These are phyloP conservation scores for Filosporella fistucella DNA, from an alignment of 495 filamentous ascomycete genomes.

Conservation along the genomic window DNA sequence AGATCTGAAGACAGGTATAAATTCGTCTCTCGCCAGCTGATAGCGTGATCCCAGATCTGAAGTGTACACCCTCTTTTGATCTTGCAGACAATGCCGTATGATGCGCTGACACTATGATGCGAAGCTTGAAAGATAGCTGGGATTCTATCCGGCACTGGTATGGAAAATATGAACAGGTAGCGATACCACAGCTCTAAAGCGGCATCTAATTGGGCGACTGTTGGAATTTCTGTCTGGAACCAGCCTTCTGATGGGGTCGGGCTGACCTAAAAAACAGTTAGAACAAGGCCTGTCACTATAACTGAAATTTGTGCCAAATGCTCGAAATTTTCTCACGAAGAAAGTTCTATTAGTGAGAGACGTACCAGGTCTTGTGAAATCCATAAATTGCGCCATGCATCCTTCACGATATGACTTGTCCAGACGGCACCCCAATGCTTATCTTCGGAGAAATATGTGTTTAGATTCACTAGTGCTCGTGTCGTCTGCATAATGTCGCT, in stretches of 20 bases:
- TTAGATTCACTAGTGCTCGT: slow-evolving; percentile 54
- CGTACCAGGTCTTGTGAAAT: slow-evolving; percentile 49
- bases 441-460: slow-evolving; percentile 56
- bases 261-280: no score
- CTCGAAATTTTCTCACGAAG: no score
- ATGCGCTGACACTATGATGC: slow-evolving; percentile 59
- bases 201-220: slow-evolving; percentile 48
- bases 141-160: slow-evolving; percentile 58
- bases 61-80: slow-evolving; percentile 55
- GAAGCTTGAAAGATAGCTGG: slow-evolving; percentile 64
- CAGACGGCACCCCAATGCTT: slow-evolving; percentile 62
- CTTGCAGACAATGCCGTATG: slow-evolving; percentile 65
- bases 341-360: no score
- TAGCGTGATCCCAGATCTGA: slow-evolving; percentile 67
- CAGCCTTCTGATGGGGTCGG: slow-evolving; percentile 46
- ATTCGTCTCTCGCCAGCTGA: slow-evolving; percentile 61
- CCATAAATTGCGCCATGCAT: slow-evolving; percentile 59
- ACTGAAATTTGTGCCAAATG: no score
- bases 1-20: slow-evolving; percentile 56
- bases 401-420: slow-evolving; percentile 56
- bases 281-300: no score
- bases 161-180: slow-evolving; percentile 66
- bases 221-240: slow-evolving; percentile 56
- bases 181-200: slow-evolving; percentile 59
- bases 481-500: slow-evolving; percentile 51